Conservation (phyloP, 1,139 yeast species). For the Trichomonascaceae sp. region DNA sequence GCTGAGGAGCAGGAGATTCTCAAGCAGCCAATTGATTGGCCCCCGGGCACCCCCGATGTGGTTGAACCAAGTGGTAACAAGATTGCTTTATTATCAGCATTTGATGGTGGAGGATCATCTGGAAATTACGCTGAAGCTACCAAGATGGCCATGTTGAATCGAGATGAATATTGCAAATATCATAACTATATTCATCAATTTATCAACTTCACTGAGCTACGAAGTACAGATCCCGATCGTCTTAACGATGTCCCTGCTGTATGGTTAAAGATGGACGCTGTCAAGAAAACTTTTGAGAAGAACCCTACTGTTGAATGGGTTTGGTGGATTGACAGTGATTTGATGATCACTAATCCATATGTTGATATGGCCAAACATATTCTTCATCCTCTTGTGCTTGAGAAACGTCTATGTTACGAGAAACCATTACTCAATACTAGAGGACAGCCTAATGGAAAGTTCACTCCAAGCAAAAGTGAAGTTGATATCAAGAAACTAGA, state of each 20-base stretch:
- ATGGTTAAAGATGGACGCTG: constrained; percentile 31
- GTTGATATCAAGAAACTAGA: constrained; percentile 22
- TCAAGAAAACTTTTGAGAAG: constrained; percentile 25
- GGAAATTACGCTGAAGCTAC: constrained; percentile 21
- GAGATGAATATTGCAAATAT: constrained; percentile 29
- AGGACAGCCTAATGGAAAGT: constrained; percentile 18
- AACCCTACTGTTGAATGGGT: constrained; percentile 33
- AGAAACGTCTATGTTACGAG: constrained; percentile 1
- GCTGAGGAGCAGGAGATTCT: constrained; percentile 2
- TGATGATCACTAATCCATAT: constrained; percentile 29
- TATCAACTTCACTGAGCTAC: constrained; percentile 23
- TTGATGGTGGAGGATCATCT: constrained; percentile 26
- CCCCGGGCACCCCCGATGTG: constrained; percentile 1
- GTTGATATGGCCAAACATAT: constrained; percentile 29
- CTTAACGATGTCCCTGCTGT: constrained; percentile 16
- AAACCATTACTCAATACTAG: constrained; percentile 19
- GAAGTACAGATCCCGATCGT: constrained; percentile 7
- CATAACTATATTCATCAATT: constrained; percentile 31
- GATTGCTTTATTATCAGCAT: constrained; percentile 28
- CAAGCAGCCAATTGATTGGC: constrained; percentile 1
- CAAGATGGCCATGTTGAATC: constrained; percentile 27
- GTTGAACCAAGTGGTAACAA: constrained; percentile 23
- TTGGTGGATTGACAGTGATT: constrained; percentile 33
- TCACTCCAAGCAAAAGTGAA: constrained; percentile 13
- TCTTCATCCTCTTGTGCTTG: constrained; percentile 16